phyloP scores from a whole-genome alignment of 2,329 filamentous ascomycete species.

The Cladosporium sphaerospermum region DNA sequence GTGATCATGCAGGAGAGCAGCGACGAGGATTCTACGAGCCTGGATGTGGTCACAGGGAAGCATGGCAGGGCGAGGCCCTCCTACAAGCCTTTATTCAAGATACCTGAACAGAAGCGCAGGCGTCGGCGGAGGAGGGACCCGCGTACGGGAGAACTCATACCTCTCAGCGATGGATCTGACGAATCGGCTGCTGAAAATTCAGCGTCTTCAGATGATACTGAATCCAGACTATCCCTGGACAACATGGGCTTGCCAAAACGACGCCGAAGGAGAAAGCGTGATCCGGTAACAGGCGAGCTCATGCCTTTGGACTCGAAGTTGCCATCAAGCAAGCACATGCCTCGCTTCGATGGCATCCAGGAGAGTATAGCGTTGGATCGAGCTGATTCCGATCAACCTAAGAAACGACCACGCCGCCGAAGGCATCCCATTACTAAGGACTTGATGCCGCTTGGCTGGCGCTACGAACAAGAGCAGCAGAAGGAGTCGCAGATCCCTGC shows the following conservation, averaged over 20 bases:
- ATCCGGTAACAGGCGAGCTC: conserved; percentile 25
- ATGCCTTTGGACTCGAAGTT: conserved; percentile 17
- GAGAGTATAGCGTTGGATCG: too few relatives aligned
- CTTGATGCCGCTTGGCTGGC: conserved; percentile 29
- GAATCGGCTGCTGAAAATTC: background rate
- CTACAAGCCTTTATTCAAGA: conserved; percentile 25
- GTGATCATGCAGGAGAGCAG: conserved; percentile 11
- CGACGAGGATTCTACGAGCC: conserved; percentile 7
- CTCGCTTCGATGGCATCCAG: too few relatives aligned
- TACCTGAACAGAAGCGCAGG: conserved; percentile 12
- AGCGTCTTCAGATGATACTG: background rate
- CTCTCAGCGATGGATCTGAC: conserved; percentile 17
- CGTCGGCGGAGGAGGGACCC: conserved; percentile 24
- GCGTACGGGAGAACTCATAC: conserved; percentile 23
- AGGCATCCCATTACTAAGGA: conserved; percentile 26
- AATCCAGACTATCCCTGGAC: background rate
- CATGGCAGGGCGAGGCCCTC: conserved; percentile 28
- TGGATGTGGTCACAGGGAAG: conserved; percentile 5
- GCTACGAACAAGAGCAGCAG: conserved; percentile 10
- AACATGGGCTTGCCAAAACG: conserved; percentile 13
- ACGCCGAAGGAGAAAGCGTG: conserved; percentile 23
- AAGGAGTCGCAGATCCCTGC: conserved; percentile 9
- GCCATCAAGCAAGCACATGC: too few relatives aligned
- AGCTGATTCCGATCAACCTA: background rate
- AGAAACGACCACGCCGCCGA: conserved; percentile 23